Evolutionary conservation across 2,329 filamentous ascomycete species (phyloP).

Genomic region (Scedosporium aurantiacum): DNA sequence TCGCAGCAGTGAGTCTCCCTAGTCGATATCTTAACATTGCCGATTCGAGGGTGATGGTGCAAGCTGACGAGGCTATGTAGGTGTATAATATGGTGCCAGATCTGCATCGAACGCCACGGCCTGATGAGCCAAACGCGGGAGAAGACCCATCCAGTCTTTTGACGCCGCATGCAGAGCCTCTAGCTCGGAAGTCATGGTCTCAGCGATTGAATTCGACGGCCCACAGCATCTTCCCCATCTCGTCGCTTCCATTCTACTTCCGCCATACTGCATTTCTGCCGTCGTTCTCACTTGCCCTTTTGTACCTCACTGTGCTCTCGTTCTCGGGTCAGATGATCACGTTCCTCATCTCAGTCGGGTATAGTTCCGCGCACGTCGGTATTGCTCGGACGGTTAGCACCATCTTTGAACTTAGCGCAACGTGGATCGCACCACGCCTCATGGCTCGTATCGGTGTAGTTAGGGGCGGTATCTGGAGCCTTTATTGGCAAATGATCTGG

Average conservation of each 20-base stretch:
- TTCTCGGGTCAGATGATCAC: slow-evolving; percentile 55
- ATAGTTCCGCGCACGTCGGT: slow-evolving; percentile 40
- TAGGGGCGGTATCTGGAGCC: slow-evolving; percentile 59
- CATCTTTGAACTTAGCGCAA: slow-evolving; percentile 47
- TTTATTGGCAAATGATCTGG: slow-evolving; percentile 55
- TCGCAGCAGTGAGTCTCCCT: slow-evolving; percentile 21
- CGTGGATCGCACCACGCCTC: slow-evolving; percentile 45
- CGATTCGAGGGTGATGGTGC: too few relatives aligned
- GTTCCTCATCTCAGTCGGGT: slow-evolving; percentile 45
- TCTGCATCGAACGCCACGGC: slow-evolving; percentile 8
- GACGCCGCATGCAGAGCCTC: not conserved
- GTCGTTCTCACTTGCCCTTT: slow-evolving; percentile 46
- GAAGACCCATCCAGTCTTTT: not conserved
- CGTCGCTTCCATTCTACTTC: slow-evolving; percentile 30
- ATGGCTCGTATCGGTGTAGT: slow-evolving; percentile 45
- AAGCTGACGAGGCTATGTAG: slow-evolving; percentile 13
- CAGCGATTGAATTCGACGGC: not conserved
- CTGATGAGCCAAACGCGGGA: not conserved
- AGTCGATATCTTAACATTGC: too few relatives aligned
- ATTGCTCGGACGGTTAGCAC: slow-evolving; percentile 40
- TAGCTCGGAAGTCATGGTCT: not conserved
- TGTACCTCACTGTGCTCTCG: slow-evolving; percentile 51
- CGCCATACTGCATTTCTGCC: slow-evolving; percentile 46
- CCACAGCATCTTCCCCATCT: not conserved
- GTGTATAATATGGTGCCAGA: slow-evolving; percentile 15